Percentiles rank a stretch among this genome's conserved stretches.
Conservation (phyloP, 2,329 filamentous ascomycete genomes). For the Nemania serpens region DNA sequence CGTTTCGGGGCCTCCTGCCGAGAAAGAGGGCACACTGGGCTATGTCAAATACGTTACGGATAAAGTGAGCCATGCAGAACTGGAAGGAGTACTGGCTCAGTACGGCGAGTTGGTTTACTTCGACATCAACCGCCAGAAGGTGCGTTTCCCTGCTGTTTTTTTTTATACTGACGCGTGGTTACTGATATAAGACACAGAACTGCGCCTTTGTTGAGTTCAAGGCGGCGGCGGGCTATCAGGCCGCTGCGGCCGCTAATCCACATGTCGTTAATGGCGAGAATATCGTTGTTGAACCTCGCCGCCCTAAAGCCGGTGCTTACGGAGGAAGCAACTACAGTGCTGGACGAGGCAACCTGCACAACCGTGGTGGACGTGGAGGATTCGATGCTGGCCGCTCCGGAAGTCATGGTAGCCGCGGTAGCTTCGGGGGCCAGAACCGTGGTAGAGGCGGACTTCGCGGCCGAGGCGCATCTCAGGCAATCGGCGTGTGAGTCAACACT, state of each 20-base stretch:
- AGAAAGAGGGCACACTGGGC: constrained; percentile 78
- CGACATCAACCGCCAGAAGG: constrained; percentile 83
- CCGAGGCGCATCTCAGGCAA: constrained; percentile 60
- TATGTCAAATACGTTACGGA: constrained; percentile 97
- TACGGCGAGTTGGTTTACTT: constrained; percentile 75
- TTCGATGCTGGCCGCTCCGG: constrained; percentile 64
- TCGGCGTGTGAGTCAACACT: constrained; percentile 51
- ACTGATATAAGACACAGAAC: constrained; percentile 64
- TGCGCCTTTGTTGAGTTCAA: constrained; percentile 96
- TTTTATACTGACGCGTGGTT: constrained; percentile 19
- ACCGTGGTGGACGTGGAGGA: constrained; percentile 67
- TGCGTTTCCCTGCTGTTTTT: constrained; percentile 47
- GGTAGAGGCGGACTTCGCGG: constrained; percentile 69
- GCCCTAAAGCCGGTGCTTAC: constrained; percentile 72
- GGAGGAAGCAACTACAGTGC: constrained; percentile 70
- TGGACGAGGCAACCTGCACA: constrained; percentile 63
- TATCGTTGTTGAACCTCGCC: constrained; percentile 87
- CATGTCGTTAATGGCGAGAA: constrained; percentile 82
- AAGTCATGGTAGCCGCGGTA: constrained; percentile 68
- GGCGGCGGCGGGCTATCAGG: constrained; percentile 77
- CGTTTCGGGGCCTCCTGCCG: constrained; percentile 60
- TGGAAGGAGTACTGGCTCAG: constrained; percentile 71
- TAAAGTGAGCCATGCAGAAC: constrained; percentile 75
- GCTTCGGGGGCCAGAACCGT: constrained; percentile 69
- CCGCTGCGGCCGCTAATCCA: constrained; percentile 82